Percentiles rank a stretch among this genome's conserved stretches.
These are phyloP conservation scores for Starmerella lactis-condensi DNA, from an alignment of 805 yeast species.

Conservation along the genomic window DNA sequence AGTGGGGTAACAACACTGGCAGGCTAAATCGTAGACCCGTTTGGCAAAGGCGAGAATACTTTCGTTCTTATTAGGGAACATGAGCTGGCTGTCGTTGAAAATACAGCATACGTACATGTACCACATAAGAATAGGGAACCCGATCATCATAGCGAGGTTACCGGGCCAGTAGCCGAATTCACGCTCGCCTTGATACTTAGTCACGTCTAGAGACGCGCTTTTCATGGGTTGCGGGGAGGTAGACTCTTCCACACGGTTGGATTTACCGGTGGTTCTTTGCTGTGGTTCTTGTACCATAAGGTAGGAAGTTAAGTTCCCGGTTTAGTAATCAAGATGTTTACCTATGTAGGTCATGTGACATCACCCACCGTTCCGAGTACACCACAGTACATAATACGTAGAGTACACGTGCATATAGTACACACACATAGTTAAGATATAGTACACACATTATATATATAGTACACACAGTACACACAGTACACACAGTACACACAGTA, in stretches of 20 bases:
- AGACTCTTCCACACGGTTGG: not conserved
- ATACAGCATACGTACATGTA: constrained; percentile 88
- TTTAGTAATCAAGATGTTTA: no score
- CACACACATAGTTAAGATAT: no score
- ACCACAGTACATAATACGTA: no score
- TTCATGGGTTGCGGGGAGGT: not conserved
- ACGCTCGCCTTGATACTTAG: constrained; percentile 16
- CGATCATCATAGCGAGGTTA: constrained; percentile 74
- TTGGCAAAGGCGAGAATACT: constrained; percentile 29
- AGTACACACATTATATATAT: no score
- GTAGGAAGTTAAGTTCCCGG: no score
- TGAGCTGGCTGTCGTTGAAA: constrained; percentile 56
- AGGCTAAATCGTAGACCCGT: constrained; percentile 27
- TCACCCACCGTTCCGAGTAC: no score
- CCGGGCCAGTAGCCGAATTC: constrained; percentile 93
- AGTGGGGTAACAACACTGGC: constrained; percentile 30
- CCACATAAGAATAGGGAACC: constrained; percentile 86
- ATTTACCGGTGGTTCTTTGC: no score
- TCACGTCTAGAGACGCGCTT: constrained; percentile 13
- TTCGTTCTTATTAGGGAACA: constrained; percentile 45
- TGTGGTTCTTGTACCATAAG: not conserved
- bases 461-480: no score
- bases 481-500: no score
- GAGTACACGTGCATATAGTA: no score
- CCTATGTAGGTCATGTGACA: no score